Conservation (phyloP, 2,329 filamentous ascomycete species). For the Pestalotiopsis sp. region DNA sequence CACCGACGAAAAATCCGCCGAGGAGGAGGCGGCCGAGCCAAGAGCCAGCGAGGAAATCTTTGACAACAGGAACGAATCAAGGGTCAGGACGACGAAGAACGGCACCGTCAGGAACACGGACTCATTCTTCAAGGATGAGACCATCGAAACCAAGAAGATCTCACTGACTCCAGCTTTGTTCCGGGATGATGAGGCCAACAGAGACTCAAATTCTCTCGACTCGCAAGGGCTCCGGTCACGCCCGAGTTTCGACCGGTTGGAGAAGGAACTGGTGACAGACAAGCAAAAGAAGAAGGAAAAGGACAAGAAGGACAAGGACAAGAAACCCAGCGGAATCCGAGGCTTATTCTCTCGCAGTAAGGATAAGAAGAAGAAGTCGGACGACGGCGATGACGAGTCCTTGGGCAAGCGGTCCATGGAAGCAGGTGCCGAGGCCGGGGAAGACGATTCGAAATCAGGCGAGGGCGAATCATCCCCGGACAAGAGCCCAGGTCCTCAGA, state of each 20-base stretch:
- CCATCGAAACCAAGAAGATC: slow-evolving; percentile 94
- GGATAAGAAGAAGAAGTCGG: slow-evolving; percentile 60
- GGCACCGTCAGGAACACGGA: slow-evolving; percentile 89
- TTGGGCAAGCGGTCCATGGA: slow-evolving; percentile 67
- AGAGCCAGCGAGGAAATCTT: slow-evolving; percentile 70
- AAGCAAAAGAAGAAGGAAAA: slow-evolving; percentile 67
- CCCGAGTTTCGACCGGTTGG: slow-evolving; percentile 71
- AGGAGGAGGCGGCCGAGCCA: slow-evolving; percentile 28
- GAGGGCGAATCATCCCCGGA: slow-evolving; percentile 52
- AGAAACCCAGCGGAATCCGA: slow-evolving; percentile 49
- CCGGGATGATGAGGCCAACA: slow-evolving; percentile 64
- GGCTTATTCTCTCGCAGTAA: slow-evolving; percentile 59
- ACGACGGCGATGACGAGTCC: slow-evolving; percentile 62
- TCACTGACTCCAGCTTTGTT: slow-evolving; percentile 91
- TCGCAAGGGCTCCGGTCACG: slow-evolving; percentile 51
- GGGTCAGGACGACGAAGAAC: slow-evolving; percentile 71
- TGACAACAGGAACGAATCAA: slow-evolving; percentile 53
- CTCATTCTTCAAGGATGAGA: slow-evolving; percentile 97
- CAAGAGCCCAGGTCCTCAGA: slow-evolving; percentile 47
- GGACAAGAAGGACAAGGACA: slow-evolving; percentile 50
- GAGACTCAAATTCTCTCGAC: slow-evolving; percentile 39
- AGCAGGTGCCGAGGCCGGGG: slow-evolving; percentile 37
- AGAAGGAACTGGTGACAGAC: slow-evolving; percentile 47
- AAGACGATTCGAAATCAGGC: slow-evolving; percentile 45
- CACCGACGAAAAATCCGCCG: slow-evolving; percentile 38